These are phyloP conservation scores for Apiospora pterosperma DNA, from an alignment of 2,329 filamentous ascomycete genomes.

Conservation along the genomic window DNA sequence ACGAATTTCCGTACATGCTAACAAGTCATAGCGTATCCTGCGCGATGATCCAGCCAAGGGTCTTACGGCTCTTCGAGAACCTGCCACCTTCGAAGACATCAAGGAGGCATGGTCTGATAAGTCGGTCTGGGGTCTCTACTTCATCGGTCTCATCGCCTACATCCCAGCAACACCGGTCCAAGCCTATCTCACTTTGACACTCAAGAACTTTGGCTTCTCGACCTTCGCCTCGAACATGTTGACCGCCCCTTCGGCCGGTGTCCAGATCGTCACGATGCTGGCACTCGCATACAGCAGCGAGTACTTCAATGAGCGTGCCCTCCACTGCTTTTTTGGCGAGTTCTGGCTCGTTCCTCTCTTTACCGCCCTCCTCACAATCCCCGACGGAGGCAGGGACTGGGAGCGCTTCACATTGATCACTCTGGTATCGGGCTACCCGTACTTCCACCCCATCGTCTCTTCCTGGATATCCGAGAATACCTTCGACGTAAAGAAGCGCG, in stretches of 20 bases:
- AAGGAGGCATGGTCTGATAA: constrained; percentile 40
- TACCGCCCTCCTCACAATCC: constrained; percentile 47
- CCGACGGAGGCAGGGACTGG: constrained; percentile 47
- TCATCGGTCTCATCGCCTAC: constrained; percentile 45
- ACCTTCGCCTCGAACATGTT: constrained; percentile 61
- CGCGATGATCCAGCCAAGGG: constrained; percentile 52
- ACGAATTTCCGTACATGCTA: background rate
- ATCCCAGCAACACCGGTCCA: constrained; percentile 46
- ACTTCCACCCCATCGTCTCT: constrained; percentile 53
- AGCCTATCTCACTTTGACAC: constrained; percentile 52
- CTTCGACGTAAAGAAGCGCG: constrained; percentile 47
- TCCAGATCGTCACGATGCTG: constrained; percentile 57
- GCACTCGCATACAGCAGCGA: constrained; percentile 51
- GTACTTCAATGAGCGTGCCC: constrained; percentile 49
- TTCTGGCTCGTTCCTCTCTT: constrained; percentile 51
- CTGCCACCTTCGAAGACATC: constrained; percentile 39
- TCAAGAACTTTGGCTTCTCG: constrained; percentile 53
- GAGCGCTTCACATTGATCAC: constrained; percentile 47
- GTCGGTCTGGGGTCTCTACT: constrained; percentile 48
- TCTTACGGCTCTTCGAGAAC: constrained; percentile 41
- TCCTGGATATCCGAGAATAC: constrained; percentile 49
- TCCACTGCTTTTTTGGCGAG: constrained; percentile 50
- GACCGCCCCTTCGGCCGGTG: constrained; percentile 53
- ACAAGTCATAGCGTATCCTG: constrained; percentile 36
- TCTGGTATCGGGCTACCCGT: constrained; percentile 52